Evolutionary conservation across 805 yeast genomes (phyloP), one percentile per base, ranked within the genome.

Genomic region (Spathaspora hagerdaliae): DNA sequence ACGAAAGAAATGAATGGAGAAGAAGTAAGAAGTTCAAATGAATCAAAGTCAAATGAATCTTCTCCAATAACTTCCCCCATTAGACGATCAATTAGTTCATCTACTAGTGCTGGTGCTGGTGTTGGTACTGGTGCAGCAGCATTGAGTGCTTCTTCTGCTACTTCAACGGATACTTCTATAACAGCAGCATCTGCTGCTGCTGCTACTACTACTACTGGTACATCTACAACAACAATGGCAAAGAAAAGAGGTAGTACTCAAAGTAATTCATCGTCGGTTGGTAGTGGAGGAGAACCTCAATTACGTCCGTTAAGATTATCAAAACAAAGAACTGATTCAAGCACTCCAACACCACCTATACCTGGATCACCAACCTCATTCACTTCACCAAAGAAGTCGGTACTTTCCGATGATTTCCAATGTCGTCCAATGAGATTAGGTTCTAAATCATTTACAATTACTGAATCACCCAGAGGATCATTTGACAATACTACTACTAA

Each of bases 391-490:
- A 13, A 10, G 19, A 27, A 15, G 31, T 27, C 8, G 19, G 31
- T 31, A 46, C 44, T 35, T 15, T 49, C 29, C 13, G 69, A 64
- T 9, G 71, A 65, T 14, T 68, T 68, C 44, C 70, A 65, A 31
- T 63, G 65, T 51, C 60, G 73, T 29, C 74, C 74, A 27, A 69
- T 69, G 46, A 47, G 71, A 29, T 57, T 56, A 46, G 65, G 59
- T 35, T 44, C 48, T 1, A 31, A 35, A 32, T 7, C 27, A 31
- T 39, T n/a, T 31, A 11, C 12, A 29, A 9, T 9, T 29, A 9
- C 3, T 11, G 32, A 29, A 3, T 11, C 32, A 3, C 9, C 12
- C 6, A 11, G 12, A 9, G 39, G 34, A 33, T 33, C 36, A 11
- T 33, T 29, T 9, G 32, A 29, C 5, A 9, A 29, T 29, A 9